A percentile compares a stretch with the other conserved stretches of the same genome.
phyloP scores from a whole-genome alignment of 225 moss, liverwort and hornwort genomes.

The Pseudoscleropodium purum region DNA sequence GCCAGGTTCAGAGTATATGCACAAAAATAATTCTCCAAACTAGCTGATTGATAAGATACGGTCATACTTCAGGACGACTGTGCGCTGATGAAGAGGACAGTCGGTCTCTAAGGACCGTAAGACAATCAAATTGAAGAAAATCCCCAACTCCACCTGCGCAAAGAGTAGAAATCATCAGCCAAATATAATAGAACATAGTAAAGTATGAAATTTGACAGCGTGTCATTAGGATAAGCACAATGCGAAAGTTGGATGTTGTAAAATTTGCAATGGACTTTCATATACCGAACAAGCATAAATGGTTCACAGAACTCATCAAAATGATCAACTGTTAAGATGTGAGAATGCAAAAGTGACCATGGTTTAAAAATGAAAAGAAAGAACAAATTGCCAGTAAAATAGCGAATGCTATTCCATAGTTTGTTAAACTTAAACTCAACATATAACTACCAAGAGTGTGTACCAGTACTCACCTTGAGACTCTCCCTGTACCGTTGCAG shows the following conservation, averaged over 20 bases:
- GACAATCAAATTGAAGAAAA: constrained; percentile 89
- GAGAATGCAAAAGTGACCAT: not conserved
- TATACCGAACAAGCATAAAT: not conserved
- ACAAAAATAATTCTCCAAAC: not conserved
- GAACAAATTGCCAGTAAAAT: not conserved
- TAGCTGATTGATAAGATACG: not conserved
- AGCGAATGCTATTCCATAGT: not conserved
- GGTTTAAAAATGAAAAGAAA: not conserved
- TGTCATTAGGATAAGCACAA: not conserved
- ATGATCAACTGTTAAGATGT: not conserved
- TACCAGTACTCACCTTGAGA: constrained; percentile 40
- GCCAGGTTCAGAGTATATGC: not conserved
- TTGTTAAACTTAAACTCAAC: not conserved
- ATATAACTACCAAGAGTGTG: not conserved
- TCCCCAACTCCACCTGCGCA: constrained; percentile 80
- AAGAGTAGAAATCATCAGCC: not conserved
- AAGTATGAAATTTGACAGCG: not conserved
- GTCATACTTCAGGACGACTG: constrained; percentile 71
- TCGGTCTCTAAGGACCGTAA: constrained; percentile 80
- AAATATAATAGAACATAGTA: not conserved
- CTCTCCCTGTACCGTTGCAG: constrained; percentile 77
- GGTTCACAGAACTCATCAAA: not conserved
- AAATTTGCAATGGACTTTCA: not conserved
- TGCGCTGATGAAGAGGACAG: constrained; percentile 74
- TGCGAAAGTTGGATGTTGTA: not conserved